These are phyloP conservation scores for Bjerkandera adusta DNA, from an alignment of 1,284 basidiomycete species.

Conservation along the genomic window DNA sequence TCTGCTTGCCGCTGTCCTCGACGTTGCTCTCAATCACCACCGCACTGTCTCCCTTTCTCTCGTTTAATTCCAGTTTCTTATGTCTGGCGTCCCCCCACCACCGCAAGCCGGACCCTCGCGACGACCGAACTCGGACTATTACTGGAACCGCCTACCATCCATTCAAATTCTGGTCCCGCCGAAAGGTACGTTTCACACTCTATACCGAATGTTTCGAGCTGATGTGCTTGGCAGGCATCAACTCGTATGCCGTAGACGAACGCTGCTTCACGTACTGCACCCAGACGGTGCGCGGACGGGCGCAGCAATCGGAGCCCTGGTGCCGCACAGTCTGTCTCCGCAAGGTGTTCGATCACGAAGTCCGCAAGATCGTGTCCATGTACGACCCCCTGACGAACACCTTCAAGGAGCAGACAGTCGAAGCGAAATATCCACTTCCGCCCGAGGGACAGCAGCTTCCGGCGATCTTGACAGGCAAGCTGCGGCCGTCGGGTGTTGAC, in stretches of 20 bases:
- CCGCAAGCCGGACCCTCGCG: too few relatives aligned
- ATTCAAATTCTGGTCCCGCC: slow-evolving; percentile 28
- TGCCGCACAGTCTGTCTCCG: slow-evolving; percentile 72
- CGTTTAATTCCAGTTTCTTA: too few relatives aligned
- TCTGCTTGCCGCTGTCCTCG: too few relatives aligned
- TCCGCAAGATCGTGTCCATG: slow-evolving; percentile 31
- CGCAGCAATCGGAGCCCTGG: slow-evolving; percentile 50
- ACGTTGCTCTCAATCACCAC: too few relatives aligned
- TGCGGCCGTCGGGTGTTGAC: slow-evolving; percentile 9
- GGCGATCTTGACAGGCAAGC: slow-evolving; percentile 13
- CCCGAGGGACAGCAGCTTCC: slow-evolving; percentile 16
- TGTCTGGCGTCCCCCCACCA: too few relatives aligned
- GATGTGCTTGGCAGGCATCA: background rate
- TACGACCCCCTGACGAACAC: background rate
- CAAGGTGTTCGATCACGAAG: slow-evolving; percentile 70
- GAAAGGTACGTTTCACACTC: slow-evolving; percentile 19
- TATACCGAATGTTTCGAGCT: background rate
- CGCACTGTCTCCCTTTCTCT: too few relatives aligned
- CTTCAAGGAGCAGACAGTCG: background rate
- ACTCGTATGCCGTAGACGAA: slow-evolving; percentile 50
- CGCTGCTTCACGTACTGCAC: slow-evolving; percentile 73
- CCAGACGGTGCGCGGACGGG: slow-evolving; percentile 59
- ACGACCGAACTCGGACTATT: slow-evolving; percentile 1
- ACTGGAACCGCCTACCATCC: slow-evolving; percentile 25
- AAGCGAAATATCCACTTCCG: slow-evolving; percentile 16